phyloP scores from a whole-genome alignment of 2,329 filamentous ascomycete species.

The Penicillium sclerotiorum region DNA sequence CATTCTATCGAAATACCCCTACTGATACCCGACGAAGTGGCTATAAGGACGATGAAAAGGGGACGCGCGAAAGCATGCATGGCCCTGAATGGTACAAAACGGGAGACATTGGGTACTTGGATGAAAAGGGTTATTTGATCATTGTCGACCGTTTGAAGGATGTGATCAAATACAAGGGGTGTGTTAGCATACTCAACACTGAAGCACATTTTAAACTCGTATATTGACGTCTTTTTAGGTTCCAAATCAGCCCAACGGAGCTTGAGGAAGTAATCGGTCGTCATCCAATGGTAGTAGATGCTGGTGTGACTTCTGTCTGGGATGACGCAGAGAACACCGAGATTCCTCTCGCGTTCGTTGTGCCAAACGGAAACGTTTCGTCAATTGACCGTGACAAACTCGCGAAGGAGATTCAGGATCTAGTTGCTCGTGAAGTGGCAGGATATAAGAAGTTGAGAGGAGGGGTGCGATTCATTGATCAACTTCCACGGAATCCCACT shows the following conservation, averaged over 20 bases:
- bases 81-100: not conserved
- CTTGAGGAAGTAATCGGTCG: conserved; percentile 79
- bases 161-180: conserved; percentile 5
- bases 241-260: conserved; percentile 65
- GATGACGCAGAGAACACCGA: conserved; percentile 25
- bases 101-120: conserved; percentile 13
- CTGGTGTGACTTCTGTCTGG: conserved; percentile 24
- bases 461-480: conserved; percentile 22
- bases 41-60: not conserved
- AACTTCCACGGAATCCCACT: conserved; percentile 21
- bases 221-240: conserved; percentile 15
- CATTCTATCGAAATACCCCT: not conserved
- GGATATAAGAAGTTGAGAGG: conserved; percentile 26
- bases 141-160: conserved; percentile 1
- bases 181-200: not conserved
- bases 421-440: conserved; percentile 14
- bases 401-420: conserved; percentile 5
- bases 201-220: not conserved
- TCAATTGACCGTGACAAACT: conserved; percentile 6
- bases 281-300: conserved; percentile 53
- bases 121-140: not conserved
- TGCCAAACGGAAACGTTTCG: conserved; percentile 6
- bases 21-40: not conserved
- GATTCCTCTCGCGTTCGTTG: conserved; percentile 24
- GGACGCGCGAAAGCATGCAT: not conserved